A percentile compares a stretch with the other conserved stretches of the same genome.
Conservation (phyloP, 1,284 basidiomycete genomes). For the Ceratobasidium sp. region DNA sequence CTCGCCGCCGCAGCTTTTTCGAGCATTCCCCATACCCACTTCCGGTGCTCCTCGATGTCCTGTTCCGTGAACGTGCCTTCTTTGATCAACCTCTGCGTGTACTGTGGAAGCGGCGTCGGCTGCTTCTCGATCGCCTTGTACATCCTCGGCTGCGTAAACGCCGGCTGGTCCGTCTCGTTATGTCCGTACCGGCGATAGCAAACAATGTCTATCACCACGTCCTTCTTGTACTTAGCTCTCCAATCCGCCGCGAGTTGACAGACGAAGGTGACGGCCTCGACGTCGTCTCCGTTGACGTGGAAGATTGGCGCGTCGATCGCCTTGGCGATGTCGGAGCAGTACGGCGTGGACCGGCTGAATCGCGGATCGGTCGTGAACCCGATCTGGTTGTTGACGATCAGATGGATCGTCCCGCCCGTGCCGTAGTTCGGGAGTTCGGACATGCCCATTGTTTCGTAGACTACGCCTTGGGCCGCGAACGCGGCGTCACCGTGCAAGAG, state of each 20-base stretch:
- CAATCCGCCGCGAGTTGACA: too few species aligned
- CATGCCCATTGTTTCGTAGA: conserved; percentile 88
- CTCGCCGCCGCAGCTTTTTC: conserved; percentile 91
- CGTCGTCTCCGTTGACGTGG: conserved; percentile 92
- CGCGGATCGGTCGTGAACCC: conserved; percentile 91
- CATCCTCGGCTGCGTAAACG: conserved; percentile 91
- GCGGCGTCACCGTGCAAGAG: conserved; percentile 92
- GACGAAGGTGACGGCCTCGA: conserved; percentile 68
- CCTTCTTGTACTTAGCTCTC: too few species aligned
- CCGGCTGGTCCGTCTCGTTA: conserved; percentile 91
- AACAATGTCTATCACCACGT: too few species aligned
- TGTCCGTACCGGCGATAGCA: conserved; percentile 66
- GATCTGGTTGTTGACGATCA: conserved; percentile 89
- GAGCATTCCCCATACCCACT: conserved; percentile 99
- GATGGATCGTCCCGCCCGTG: conserved; percentile 86
- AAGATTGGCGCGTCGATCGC: conserved; percentile 89
- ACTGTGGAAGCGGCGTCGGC: conserved; percentile 91
- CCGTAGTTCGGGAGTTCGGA: conserved; percentile 89
- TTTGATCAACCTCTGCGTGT: conserved; percentile 90
- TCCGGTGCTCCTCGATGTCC: conserved; percentile 98
- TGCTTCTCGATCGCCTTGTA: conserved; percentile 92
- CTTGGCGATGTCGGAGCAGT: conserved; percentile 91
- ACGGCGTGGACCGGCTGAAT: conserved; percentile 83
- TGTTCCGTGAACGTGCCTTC: conserved; percentile 95
- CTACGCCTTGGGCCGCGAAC: conserved; percentile 88